Conservation (phyloP, 202 grass and related monocot species). For the Dendrocalamus latiflorus region DNA sequence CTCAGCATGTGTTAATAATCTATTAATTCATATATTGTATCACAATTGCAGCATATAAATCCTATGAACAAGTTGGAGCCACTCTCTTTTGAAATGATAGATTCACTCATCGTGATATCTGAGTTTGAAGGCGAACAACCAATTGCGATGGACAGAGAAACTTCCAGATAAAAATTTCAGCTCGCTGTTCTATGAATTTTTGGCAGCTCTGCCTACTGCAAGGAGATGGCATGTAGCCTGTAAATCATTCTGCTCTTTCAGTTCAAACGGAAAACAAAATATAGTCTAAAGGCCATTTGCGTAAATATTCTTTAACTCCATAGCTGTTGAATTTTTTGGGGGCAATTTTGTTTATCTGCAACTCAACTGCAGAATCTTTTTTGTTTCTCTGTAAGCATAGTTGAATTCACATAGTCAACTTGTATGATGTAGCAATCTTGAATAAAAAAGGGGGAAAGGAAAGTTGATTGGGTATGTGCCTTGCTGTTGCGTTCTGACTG, state of each 20-base stretch:
- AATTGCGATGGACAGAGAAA: slow-evolving; percentile 1
- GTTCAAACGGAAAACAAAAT: slow-evolving; percentile 7
- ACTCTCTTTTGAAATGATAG: slow-evolving; percentile 67
- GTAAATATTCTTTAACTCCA: not conserved
- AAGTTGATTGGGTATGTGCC: slow-evolving; percentile 12
- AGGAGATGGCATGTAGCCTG: slow-evolving; percentile 20
- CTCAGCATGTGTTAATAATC: not conserved
- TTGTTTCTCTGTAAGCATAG: slow-evolving; percentile 32
- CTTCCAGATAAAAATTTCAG: slow-evolving; percentile 16
- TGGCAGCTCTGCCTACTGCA: not conserved
- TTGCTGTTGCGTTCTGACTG: not conserved
- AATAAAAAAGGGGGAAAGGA: slow-evolving; percentile 14
- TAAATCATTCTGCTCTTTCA: slow-evolving; percentile 2
- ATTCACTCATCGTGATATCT: slow-evolving; percentile 84
- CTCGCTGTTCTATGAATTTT: not conserved
- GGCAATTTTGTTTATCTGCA: not conserved
- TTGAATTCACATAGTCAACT: slow-evolving; percentile 12
- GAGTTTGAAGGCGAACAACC: slow-evolving; percentile 77
- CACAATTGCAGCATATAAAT: slow-evolving; percentile 70
- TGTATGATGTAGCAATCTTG: slow-evolving; percentile 27
- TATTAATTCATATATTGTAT: slow-evolving; percentile 17
- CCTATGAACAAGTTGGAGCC: slow-evolving; percentile 69
- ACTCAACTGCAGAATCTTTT: slow-evolving; percentile 7
- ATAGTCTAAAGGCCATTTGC: slow-evolving; percentile 5
- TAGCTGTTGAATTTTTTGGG: slow-evolving; percentile 16